Conservation (phyloP, 2,329 filamentous ascomycete species). For the Hyphodiscus sp. region DNA sequence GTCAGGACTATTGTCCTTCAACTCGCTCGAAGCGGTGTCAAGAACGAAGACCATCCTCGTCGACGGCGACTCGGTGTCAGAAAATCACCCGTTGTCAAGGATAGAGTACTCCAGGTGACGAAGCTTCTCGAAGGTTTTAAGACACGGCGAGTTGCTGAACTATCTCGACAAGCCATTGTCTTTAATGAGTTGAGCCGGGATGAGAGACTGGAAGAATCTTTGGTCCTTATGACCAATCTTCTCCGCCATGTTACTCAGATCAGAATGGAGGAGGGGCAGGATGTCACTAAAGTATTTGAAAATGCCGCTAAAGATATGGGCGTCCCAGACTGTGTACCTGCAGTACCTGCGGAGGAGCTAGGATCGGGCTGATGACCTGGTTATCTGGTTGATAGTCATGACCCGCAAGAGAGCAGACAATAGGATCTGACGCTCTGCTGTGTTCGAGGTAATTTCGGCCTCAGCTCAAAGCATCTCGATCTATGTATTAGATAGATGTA, state of each 20-base stretch:
- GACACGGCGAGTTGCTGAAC: constrained; percentile 21
- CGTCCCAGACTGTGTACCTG: constrained; percentile 18
- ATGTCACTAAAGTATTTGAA: constrained; percentile 3
- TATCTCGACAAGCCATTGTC: constrained; percentile 23
- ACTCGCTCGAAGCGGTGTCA: constrained; percentile 35
- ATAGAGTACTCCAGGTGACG: constrained; percentile 38
- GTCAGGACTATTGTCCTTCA: constrained; percentile 42
- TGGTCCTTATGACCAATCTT: constrained; percentile 24
- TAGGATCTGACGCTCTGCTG: too few species aligned
- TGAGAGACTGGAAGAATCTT: constrained; percentile 26
- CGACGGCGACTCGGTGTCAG: constrained; percentile 35
- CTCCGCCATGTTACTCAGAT: constrained; percentile 21
- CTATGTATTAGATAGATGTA: background rate
- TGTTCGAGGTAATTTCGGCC: too few species aligned
- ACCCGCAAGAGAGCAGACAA: too few species aligned
- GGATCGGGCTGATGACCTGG: background rate
- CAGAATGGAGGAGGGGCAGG: background rate
- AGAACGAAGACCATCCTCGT: constrained; percentile 26
- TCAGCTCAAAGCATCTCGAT: background rate
- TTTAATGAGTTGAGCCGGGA: constrained; percentile 23
- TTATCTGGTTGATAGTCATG: too few species aligned
- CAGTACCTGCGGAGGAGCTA: constrained; percentile 1
- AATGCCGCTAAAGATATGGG: constrained; percentile 19
- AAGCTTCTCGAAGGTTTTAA: constrained; percentile 38
- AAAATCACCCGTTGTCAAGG: constrained; percentile 32